Conservation (phyloP, 768 basidiomycete species). For the Boletus sensibilis region DNA sequence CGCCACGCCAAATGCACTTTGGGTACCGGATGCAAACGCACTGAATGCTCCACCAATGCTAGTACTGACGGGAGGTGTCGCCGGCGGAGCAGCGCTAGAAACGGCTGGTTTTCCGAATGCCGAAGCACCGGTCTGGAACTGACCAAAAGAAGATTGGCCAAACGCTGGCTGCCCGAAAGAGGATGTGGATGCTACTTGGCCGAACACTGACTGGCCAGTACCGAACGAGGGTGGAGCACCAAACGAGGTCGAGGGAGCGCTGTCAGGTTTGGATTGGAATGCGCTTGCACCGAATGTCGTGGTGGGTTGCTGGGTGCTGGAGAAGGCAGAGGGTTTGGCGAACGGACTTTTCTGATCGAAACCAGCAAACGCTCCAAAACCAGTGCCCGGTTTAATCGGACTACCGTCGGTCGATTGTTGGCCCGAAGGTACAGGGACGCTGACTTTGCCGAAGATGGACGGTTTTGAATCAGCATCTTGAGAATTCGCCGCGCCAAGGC, state of each 20-base stretch:
- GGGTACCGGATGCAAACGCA: conserved; percentile 31
- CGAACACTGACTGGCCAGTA: conserved; percentile 35
- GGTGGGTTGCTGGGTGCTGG: conserved; percentile 8
- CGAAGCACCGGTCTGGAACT: conserved; percentile 13
- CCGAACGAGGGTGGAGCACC: conserved; percentile 35
- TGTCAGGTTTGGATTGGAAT: conserved; percentile 17
- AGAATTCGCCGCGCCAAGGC: conserved; percentile 28
- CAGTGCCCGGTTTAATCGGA: conserved; percentile 35
- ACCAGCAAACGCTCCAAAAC: conserved; percentile 33
- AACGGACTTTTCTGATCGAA: conserved; percentile 30
- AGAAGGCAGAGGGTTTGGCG: conserved; percentile 24
- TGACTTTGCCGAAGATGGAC: conserved; percentile 35
- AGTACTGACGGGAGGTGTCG: conserved; percentile 9
- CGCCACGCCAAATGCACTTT: conserved; percentile 31
- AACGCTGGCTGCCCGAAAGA: conserved; percentile 42
- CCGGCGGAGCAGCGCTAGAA: conserved; percentile 10
- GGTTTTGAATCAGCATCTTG: conserved; percentile 26
- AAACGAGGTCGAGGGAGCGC: conserved; percentile 22
- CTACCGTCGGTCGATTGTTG: conserved; percentile 18
- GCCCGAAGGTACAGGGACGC: conserved; percentile 4
- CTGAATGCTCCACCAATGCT: conserved; percentile 36
- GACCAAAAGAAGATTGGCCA: conserved; percentile 35
- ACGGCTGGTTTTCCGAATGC: conserved; percentile 23
- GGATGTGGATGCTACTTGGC: conserved; percentile 22
- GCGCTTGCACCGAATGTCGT: conserved; percentile 15